Evolutionary conservation across 2,329 filamentous ascomycete genomes (phyloP).

Genomic region (Fusarium nanum): DNA sequence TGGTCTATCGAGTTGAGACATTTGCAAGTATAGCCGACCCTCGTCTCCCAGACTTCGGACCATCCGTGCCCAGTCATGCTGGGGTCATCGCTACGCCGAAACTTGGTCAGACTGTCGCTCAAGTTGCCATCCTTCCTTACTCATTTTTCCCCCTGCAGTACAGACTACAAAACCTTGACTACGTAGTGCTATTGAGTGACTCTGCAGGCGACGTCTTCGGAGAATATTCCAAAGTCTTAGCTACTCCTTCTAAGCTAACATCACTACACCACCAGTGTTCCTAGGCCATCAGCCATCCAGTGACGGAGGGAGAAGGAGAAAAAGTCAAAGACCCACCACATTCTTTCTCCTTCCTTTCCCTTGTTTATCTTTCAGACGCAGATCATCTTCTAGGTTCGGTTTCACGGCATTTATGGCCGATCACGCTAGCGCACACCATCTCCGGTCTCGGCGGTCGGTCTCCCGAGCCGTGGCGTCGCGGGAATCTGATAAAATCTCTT

Average conservation of each 20-base stretch:
- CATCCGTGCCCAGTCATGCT: background rate
- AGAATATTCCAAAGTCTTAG: background rate
- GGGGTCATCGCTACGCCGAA: too few species aligned
- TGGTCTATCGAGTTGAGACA: background rate
- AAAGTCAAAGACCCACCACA: slow-evolving; percentile 1
- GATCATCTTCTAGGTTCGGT: slow-evolving; percentile 30
- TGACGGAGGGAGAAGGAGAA: background rate
- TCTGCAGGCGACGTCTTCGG: background rate
- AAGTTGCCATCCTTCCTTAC: background rate
- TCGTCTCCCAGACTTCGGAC: background rate
- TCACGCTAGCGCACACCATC: slow-evolving; percentile 22
- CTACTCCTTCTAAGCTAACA: background rate
- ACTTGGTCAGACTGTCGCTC: background rate
- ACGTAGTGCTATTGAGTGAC: background rate
- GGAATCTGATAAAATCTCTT: background rate
- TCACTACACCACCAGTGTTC: background rate
- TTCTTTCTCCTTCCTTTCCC: background rate
- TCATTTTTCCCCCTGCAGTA: background rate
- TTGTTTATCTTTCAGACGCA: background rate
- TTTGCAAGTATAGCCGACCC: slow-evolving; percentile 1
- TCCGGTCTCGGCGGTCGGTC: background rate
- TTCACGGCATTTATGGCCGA: slow-evolving; percentile 23
- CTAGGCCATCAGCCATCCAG: background rate
- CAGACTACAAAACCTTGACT: background rate
- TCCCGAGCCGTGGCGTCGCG: background rate